Conservation (phyloP, 345 rosid genomes). For the Eucalyptus fibrosa region DNA sequence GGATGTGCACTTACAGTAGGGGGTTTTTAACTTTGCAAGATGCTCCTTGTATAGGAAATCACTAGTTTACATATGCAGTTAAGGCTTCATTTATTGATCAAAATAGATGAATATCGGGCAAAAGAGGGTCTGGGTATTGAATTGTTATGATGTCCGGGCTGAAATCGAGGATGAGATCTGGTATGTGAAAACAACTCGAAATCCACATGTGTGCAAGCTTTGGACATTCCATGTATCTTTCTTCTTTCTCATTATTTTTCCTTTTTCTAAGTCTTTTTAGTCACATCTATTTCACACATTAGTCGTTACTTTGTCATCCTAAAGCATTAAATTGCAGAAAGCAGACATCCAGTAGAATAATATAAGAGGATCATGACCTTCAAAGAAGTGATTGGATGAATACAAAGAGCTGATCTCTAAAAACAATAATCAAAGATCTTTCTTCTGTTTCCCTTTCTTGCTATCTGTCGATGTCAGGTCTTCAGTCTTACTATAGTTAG, state of each 20-base stretch:
- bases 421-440: neutral
- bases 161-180: neutral
- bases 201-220: neutral
- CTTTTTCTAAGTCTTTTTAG: neutral
- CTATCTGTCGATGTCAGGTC: neutral
- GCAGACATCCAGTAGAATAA: neutral
- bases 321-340: neutral
- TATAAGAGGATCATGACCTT: neutral
- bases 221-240: neutral
- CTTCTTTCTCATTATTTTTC: neutral
- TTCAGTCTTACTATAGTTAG: neutral
- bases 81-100: neutral
- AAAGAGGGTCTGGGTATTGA: neutral
- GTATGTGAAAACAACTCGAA: neutral
- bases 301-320: neutral
- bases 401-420: neutral
- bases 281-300: neutral
- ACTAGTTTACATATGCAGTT: neutral
- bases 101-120: neutral
- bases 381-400: neutral
- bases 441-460: neutral
- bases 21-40: neutral
- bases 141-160: neutral
- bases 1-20: neutral
- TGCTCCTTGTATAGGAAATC: neutral